These are phyloP conservation scores for Erythrobasidium hasegawianum DNA, from an alignment of 1,284 basidiomycete genomes.

Conservation along the genomic window DNA sequence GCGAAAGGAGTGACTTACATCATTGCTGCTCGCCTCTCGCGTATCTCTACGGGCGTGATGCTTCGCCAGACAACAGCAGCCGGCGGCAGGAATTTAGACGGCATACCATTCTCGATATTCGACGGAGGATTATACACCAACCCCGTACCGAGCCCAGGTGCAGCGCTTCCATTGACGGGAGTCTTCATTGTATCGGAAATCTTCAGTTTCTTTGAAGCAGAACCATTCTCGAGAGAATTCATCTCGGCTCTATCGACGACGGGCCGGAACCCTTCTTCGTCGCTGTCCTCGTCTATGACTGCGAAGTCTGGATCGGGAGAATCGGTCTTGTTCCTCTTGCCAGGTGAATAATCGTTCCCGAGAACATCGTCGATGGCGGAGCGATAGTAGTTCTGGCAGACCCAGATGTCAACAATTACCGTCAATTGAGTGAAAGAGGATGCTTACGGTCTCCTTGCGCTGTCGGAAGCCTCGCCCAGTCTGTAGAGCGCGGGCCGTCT, in stretches of 20 bases:
- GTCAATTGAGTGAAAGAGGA: background rate
- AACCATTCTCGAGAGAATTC: background rate
- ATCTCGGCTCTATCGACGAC: background rate
- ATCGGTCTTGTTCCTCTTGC: background rate
- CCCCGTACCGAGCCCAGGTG: too few relatives aligned
- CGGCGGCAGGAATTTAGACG: background rate
- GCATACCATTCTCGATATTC: background rate
- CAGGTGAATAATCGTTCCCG: background rate
- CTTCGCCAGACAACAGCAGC: background rate
- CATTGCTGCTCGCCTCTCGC: background rate
- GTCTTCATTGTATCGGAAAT: background rate
- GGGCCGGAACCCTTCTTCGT: background rate
- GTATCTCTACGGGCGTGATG: background rate
- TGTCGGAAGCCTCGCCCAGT: conserved; percentile 38
- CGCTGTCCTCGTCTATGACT: background rate
- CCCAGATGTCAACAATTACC: background rate
- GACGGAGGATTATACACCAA: background rate
- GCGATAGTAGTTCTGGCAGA: background rate
- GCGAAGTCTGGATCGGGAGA: conserved; percentile 3
- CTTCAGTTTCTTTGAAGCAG: background rate
- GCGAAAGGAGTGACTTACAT: conserved; percentile 1
- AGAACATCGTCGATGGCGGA: background rate
- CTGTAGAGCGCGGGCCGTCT: conserved; percentile 18
- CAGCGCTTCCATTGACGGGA: background rate
- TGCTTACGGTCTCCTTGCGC: conserved; percentile 27